Base-by-base conservation (phyloP, 805 yeast species). In the Citeromyces matritensis region DNA sequence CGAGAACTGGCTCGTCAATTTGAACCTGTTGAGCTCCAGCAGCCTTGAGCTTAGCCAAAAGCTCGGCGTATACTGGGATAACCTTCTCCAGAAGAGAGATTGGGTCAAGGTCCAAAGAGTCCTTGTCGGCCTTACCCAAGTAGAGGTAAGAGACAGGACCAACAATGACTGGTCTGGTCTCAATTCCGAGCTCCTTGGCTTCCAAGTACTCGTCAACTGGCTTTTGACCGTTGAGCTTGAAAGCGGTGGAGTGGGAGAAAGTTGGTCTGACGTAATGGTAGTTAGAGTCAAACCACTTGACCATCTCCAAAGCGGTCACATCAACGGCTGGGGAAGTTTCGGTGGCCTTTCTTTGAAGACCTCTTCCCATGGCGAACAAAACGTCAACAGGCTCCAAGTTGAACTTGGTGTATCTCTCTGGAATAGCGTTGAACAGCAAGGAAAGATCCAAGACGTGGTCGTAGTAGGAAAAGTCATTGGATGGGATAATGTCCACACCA, bases 231-330 rank as follows among this genome's bases (percentile, higher is more conserved):
- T 79, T 84, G 61, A 91, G 80, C 71, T 91, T 86, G 82, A 91
- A 91, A 53, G 77, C 77, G 42, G 96, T 88, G 47, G 84, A 71
- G 71, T 85, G 76, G 35, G 95, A 81, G 72, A 91, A 86, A 46
- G 98, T 91, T 63, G 98, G 98, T 73, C 98, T 83, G 53, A 91
- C 97, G 62, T 91, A 91, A 66, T 91, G 98, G 83, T 91, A 91
- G 84, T 91, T 91, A 43, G 96, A 82, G 65, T 91, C 98, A 51
- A 91, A 91, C 98, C 98, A 91, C 73, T 91, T 91, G 49, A 91
- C 98, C 98, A 91, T 91, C 74, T 91, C 94, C 58, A 84, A 73
- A 50, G 98, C 98, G 41, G 97, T 88, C 39, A 91, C 98, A 62
- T 91, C 98, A 48, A 91, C 95, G 46, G 94, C 94, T 48, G 78